These are phyloP conservation scores for Leavenworthia alabamica DNA, from an alignment of 345 rosid species.

Conservation along the genomic window DNA sequence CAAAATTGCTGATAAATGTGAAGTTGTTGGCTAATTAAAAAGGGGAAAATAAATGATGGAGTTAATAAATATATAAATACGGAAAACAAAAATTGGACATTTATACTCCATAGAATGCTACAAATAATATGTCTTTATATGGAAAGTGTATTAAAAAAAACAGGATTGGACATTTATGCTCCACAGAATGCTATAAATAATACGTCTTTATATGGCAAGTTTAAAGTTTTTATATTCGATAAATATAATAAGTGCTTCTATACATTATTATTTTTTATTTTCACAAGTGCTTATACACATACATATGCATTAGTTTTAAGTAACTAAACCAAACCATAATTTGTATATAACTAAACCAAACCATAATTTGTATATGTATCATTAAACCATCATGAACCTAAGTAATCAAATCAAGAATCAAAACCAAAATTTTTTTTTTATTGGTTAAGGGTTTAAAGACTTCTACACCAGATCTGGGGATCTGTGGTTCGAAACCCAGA, in stretches of 20 bases:
- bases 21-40: conserved; percentile 10
- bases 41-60: conserved; percentile 5
- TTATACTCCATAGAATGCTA: conserved; percentile 7
- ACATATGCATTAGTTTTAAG: background rate
- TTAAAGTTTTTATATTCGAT: background rate
- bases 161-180: conserved; percentile 9
- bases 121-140: conserved; percentile 2
- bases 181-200: background rate
- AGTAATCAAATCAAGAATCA: background rate
- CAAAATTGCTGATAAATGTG: background rate
- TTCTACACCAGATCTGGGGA: no score
- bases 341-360: background rate
- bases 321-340: background rate
- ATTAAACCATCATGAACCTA: background rate
- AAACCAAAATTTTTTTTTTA: no score
- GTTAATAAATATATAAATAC: conserved; percentile 2
- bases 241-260: background rate
- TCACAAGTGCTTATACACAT: no score
- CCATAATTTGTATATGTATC: background rate
- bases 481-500: no score
- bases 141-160: conserved; percentile 10
- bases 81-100: background rate
- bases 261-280: no score
- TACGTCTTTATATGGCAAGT: conserved; percentile 11
- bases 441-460: no score